phyloP scores from a whole-genome alignment of 345 rosid genomes.

The Arabis hirsuta region DNA sequence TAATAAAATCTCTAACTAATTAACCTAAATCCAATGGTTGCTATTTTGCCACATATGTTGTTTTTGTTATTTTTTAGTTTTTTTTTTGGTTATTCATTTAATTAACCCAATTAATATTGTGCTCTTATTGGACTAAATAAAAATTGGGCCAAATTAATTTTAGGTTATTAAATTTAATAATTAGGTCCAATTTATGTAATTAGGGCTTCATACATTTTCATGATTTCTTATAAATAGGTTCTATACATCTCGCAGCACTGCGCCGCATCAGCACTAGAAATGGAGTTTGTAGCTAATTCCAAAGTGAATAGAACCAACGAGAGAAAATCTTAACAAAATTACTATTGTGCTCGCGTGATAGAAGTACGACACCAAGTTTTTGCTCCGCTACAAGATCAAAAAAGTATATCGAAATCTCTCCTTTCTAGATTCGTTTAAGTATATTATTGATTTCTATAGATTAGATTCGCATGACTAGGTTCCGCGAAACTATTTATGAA shows the following conservation, averaged over 20 bases:
- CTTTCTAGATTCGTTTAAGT: neutral
- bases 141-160: slow-evolving; percentile 15
- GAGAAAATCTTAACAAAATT: too few species aligned
- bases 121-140: neutral
- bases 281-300: neutral
- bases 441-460: neutral
- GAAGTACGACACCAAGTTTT: neutral
- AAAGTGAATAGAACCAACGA: too few species aligned
- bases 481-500: neutral
- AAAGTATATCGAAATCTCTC: slow-evolving; percentile 7
- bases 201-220: neutral
- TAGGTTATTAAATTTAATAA: neutral
- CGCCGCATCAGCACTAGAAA: neutral
- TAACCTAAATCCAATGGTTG: too few species aligned
- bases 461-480: neutral
- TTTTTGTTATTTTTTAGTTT: too few species aligned
- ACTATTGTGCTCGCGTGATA: neutral
- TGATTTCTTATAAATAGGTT: neutral
- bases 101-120: too few species aligned
- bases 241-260: neutral
- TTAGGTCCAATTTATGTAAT: neutral
- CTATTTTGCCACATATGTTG: too few species aligned
- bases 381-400: neutral
- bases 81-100: too few species aligned
- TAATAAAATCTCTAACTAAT: too few species aligned